Evolutionary conservation across 208 protist species (phyloP), one percentile per base, ranked within the genome.

Genomic region (Herpetomonas tarakana): DNA sequence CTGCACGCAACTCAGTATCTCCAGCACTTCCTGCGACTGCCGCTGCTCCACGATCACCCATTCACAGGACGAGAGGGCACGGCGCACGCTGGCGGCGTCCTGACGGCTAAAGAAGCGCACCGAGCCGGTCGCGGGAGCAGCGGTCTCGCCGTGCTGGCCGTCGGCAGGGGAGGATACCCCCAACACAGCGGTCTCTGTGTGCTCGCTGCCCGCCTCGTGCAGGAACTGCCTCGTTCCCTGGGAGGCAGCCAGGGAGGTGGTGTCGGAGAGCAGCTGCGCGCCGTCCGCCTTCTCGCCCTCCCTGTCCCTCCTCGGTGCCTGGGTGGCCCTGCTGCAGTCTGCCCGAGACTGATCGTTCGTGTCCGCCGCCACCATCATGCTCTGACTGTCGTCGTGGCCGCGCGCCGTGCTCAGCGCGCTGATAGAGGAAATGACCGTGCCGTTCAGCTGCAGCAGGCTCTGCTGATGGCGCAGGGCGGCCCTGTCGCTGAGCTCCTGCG

Each of bases 31-130:
- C 56, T 95, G 87, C 2, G 83, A 77, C 46, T 86, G 69, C 3
- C 83, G 86, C 61, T 88, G 62, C 69, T 93, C 83, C 49, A 96
- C 71, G 2, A 97, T 63, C 44, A 97, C 90, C 70, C 72, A 81
- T 63, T 94, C 86, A 21, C 74, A 73, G 12, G 68, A 60, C 11
- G 91, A 53, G 12, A 96, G 71, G 18, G 87, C 88, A 1, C 67
- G 58, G 7, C 76, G 88, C 49, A 92, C 56, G 21, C 67, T 69
- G 18, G 52, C 54, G 0, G 62, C 58, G 57, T 97, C 84, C 21
- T 73, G 68, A 25, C 83, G 80, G 52, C 73, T 83, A 54, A 96
- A 89, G 29, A 73, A 76, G 16, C 46, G 28, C 16, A 57, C 52
- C 1, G 62, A 46, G n/a, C 55, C 46, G 26, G 18, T 19, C 38